Base-by-base conservation (phyloP, 163 green algal genomes). In the Scenedesmus sp. region DNA sequence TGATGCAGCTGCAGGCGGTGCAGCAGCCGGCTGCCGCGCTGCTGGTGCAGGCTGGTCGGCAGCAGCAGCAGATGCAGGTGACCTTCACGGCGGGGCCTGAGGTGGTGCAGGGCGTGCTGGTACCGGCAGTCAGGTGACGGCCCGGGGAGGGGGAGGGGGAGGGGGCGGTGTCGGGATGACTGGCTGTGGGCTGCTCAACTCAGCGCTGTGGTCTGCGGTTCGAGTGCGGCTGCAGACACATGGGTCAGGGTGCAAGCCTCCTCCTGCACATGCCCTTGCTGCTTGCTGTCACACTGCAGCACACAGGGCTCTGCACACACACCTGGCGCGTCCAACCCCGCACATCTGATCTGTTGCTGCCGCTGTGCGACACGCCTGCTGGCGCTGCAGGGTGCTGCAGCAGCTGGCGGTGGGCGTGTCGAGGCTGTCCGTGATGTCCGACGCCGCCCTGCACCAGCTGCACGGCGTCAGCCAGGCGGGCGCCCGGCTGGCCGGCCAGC, bases 11-110 rank as follows among this genome's bases (percentile, higher is more conserved):
- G 65, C 65, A 76, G 65, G 65, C 30, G 2, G 65, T 40, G 30
- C 65, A 15, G 30, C 30, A 7, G 1, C 30, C 59, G 13, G 22
- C 59, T 72, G 59, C 65, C 40, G 65, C 30, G 30, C 30, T 76
- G 65, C 30, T 76, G 30, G 65, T 76, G 65, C 65, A 40, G 30
- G 40, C 18, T 35, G 40, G 42, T 1, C 5, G 78, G 3, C 78
- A 61, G 78, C 59, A 81, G 59, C 83, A 81, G 40, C 83, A 46
- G 46, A 37, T 89, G 83, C 83, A 89, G 83, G 33, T 89, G 37
- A 35, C 46, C 4, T 72, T 89, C 83, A 89, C 53, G 7, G 83
- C 83, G 16, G 22, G 26, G n/a, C 83, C 83, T 49, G 83, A 89
- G 26, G 72, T 40, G 37, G 37, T 89, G 59, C 35, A 89, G 26